Percentiles rank a stretch among this genome's conserved stretches.
phyloP scores from a whole-genome alignment of 2,329 filamentous ascomycete species.

The Cladorrhinum sp. region DNA sequence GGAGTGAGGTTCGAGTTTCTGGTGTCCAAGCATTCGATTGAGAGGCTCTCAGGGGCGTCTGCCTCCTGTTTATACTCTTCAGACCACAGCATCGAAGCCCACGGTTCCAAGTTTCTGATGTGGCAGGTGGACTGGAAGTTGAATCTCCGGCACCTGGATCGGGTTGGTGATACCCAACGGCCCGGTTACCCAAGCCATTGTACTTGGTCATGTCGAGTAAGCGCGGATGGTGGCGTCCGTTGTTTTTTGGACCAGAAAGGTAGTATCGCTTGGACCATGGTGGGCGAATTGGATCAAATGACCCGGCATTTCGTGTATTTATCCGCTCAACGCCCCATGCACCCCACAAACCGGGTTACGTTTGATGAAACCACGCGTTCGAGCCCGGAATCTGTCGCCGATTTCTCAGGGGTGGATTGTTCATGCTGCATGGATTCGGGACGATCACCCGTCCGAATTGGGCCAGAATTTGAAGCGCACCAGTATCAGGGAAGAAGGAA shows the following conservation, averaged over 20 bases:
- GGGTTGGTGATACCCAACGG: conserved; percentile 1
- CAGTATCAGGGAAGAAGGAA: neutral
- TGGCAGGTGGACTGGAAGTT: conserved; percentile 8
- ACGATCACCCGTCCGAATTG: conserved; percentile 5
- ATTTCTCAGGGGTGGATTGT: neutral
- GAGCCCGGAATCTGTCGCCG: conserved; percentile 6
- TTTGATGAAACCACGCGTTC: neutral
- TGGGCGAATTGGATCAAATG: conserved; percentile 2
- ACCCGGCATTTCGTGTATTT: neutral
- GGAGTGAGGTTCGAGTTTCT: neutral
- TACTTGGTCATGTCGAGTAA: neutral
- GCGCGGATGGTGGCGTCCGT: conserved; percentile 5
- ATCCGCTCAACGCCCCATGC: conserved; percentile 3
- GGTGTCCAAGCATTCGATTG: too few species aligned
- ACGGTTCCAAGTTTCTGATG: too few species aligned
- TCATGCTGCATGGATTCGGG: conserved; percentile 9
- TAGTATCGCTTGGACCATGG: neutral
- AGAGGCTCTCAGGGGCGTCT: neutral
- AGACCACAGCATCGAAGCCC: neutral
- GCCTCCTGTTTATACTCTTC: neutral
- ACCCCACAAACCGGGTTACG: conserved; percentile 11
- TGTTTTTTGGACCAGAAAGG: neutral
- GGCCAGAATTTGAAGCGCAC: neutral
- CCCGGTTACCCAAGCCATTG: conserved; percentile 2
- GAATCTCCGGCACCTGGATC: conserved; percentile 5